Conservation (phyloP, 306 rosid species). For the Vachellia pachyceras region DNA sequence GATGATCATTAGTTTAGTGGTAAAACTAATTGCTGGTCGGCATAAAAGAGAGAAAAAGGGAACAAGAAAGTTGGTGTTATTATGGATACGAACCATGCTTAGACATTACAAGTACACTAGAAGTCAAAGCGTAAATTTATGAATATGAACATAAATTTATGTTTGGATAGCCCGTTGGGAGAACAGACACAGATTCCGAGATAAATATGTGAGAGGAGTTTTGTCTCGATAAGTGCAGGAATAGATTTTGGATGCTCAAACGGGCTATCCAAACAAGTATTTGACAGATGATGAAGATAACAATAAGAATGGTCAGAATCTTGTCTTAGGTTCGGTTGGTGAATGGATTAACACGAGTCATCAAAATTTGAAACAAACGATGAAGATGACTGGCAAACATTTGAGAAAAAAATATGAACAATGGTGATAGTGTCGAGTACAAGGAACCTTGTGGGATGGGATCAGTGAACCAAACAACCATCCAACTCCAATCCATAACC, state of each 20-base stretch:
- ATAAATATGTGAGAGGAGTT: no score
- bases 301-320: conserved; percentile 20
- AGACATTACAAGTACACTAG: background rate
- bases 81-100: conserved; percentile 6
- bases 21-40: background rate
- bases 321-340: conserved; percentile 9
- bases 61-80: conserved; percentile 1
- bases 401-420: no score
- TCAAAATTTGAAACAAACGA: conserved; percentile 5
- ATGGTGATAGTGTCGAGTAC: conserved; percentile 8
- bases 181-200: no score
- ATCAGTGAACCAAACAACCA: conserved; percentile 40
- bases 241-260: no score
- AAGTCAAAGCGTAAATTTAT: conserved; percentile 22
- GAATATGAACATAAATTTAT: no score
- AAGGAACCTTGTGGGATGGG: conserved; percentile 11
- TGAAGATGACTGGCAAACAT: background rate
- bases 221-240: no score
- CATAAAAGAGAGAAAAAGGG: background rate
- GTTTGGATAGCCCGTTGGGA: no score
- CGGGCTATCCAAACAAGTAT: no score
- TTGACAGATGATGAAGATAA: conserved; percentile 2
- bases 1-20: background rate
- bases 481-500: conserved; percentile 33
- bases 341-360: conserved; percentile 23